These are phyloP conservation scores for Colletotrichum horii DNA, from an alignment of 2,329 filamentous ascomycete genomes.

Conservation along the genomic window DNA sequence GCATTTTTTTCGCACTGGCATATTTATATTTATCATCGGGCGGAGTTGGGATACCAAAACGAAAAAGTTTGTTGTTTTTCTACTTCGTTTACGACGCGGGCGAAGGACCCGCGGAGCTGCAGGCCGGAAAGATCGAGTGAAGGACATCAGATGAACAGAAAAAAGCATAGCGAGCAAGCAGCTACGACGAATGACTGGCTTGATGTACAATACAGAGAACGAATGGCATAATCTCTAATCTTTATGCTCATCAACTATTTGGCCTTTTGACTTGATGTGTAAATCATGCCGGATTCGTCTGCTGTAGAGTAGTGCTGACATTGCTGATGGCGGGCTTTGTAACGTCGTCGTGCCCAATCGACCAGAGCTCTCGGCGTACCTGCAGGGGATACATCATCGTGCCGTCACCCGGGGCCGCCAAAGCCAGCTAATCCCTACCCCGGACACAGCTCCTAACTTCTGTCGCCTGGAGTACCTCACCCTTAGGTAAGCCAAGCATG, in stretches of 20 bases:
- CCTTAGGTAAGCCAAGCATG: slow-evolving; percentile 12
- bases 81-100: background rate
- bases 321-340: background rate
- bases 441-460: slow-evolving; percentile 10
- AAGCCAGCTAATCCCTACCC: slow-evolving; percentile 4
- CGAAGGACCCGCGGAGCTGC: slow-evolving; percentile 1
- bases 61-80: slow-evolving; percentile 3
- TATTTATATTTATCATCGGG: slow-evolving; percentile 5
- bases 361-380: slow-evolving; percentile 3
- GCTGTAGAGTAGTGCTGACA: background rate
- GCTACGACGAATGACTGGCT: slow-evolving; percentile 1
- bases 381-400: slow-evolving; percentile 22
- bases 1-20: background rate
- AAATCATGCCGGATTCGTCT: background rate
- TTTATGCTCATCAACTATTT: background rate
- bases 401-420: background rate
- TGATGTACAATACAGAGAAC: slow-evolving; percentile 4
- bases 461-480: background rate
- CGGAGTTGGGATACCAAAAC: slow-evolving; percentile 19
- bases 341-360: background rate
- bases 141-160: background rate
- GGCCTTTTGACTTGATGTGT: background rate
- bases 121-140: background rate
- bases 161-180: background rate
- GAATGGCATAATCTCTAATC: background rate